These are phyloP conservation scores for Chiua sp. DNA, from an alignment of 1,284 basidiomycete species.

Conservation along the genomic window DNA sequence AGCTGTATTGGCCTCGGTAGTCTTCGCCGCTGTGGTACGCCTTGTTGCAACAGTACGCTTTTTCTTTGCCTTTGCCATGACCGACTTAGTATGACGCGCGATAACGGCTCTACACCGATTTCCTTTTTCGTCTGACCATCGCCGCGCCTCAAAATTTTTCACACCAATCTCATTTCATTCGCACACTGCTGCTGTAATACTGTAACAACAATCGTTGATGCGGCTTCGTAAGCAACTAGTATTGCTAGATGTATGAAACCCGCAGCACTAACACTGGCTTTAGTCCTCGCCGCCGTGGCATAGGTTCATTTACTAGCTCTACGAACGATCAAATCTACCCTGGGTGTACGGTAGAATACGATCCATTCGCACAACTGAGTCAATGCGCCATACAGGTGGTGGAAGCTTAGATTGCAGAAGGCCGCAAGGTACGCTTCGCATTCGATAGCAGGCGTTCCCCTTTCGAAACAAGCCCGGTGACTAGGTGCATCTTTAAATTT, in stretches of 20 bases:
- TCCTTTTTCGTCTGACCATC: too few relatives aligned
- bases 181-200: too few relatives aligned
- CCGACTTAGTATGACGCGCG: too few relatives aligned
- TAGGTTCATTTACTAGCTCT: slow-evolving; percentile 82
- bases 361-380: slow-evolving; percentile 57
- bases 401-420: slow-evolving; percentile 73
- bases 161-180: too few relatives aligned
- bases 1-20: too few relatives aligned
- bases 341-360: slow-evolving; percentile 91
- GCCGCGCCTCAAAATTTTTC: too few relatives aligned
- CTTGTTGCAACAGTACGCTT: too few relatives aligned
- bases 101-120: too few relatives aligned
- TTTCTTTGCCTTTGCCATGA: too few relatives aligned
- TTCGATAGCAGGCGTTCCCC: slow-evolving; percentile 79
- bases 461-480: background rate
- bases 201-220: slow-evolving; percentile 64
- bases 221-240: slow-evolving; percentile 81
- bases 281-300: background rate
- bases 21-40: too few relatives aligned
- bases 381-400: slow-evolving; percentile 62
- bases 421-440: slow-evolving; percentile 82
- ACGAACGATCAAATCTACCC: slow-evolving; percentile 66
- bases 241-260: background rate
- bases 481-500: slow-evolving; percentile 13
- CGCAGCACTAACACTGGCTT: background rate